Percentiles rank a stretch among this genome's conserved stretches.
phyloP scores from a whole-genome alignment of 2,329 filamentous ascomycete species.

The Rhynchosporium graminicola region DNA sequence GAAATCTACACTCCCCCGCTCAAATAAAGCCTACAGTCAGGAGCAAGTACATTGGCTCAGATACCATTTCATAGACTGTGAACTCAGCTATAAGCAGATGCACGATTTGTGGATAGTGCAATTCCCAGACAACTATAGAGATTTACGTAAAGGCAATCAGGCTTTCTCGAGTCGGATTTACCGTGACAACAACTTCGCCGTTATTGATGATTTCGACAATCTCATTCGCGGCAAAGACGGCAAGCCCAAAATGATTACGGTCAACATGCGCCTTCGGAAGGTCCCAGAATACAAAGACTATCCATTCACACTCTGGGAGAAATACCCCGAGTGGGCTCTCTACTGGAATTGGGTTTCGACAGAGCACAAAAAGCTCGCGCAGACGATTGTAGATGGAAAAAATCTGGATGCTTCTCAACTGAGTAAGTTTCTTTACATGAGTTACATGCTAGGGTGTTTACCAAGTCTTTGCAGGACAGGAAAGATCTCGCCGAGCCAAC shows the following conservation, averaged over 20 bases:
- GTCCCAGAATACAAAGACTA: background rate
- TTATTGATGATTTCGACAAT: constrained; percentile 4
- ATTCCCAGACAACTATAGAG: constrained; percentile 5
- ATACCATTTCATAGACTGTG: constrained; percentile 15
- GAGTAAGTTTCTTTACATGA: background rate
- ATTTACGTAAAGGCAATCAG: background rate
- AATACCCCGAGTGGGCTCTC: constrained; percentile 19
- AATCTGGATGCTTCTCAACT: constrained; percentile 7
- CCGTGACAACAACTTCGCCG: constrained; percentile 11
- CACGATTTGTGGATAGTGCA: constrained; percentile 3
- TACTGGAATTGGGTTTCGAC: constrained; percentile 18
- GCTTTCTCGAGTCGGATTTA: constrained; percentile 14
- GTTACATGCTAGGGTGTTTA: too few relatives aligned
- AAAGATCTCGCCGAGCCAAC: constrained; percentile 12
- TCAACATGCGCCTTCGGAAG: constrained; percentile 4
- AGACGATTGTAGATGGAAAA: constrained; percentile 12
- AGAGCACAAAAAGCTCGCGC: constrained; percentile 17
- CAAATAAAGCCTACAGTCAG: constrained; percentile 14
- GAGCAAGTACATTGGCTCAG: constrained; percentile 19
- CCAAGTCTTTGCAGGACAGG: constrained; percentile 6
- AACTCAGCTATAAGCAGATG: background rate
- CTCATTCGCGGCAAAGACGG: constrained; percentile 8
- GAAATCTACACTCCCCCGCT: background rate
- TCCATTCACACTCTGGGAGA: constrained; percentile 21
- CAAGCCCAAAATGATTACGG: background rate